Conservation (phyloP, 331 rosid genomes). For the Malus hybrid region DNA sequence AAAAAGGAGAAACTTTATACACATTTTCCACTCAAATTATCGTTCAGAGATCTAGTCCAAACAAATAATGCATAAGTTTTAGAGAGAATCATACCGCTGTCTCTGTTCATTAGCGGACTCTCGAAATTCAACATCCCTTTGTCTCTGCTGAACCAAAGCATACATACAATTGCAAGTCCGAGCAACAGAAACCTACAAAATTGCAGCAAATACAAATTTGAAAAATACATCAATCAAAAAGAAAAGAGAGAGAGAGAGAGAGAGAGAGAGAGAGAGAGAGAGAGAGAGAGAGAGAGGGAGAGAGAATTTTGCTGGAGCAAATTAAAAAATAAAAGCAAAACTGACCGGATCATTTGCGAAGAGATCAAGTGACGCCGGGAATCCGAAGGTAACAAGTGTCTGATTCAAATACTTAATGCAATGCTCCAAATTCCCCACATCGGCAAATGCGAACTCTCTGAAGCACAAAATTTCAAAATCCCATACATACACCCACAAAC, state of each 20-base stretch:
- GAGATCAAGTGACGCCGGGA: conserved; percentile 95
- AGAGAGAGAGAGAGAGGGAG: no score
- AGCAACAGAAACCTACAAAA: conserved; percentile 72
- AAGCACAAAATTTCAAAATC: conserved; percentile 16
- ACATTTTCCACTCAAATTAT: neutral
- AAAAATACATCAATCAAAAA: neutral
- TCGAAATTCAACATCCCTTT: conserved; percentile 87
- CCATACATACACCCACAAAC: neutral
- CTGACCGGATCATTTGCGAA: conserved; percentile 86
- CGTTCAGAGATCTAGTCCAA: neutral
- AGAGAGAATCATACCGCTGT: conserved; percentile 51
- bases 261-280: no score
- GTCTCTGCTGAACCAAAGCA: conserved; percentile 93
- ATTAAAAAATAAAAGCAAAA: neutral
- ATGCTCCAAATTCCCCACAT: conserved; percentile 91
- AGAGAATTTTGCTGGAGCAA: neutral
- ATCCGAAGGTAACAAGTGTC: conserved; percentile 86
- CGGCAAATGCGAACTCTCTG: conserved; percentile 84
- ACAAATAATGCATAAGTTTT: neutral
- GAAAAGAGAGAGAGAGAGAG: neutral
- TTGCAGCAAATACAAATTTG: neutral
- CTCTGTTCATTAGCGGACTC: conserved; percentile 90
- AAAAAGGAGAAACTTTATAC: neutral
- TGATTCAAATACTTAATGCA: conserved; percentile 91
- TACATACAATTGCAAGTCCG: conserved; percentile 95